These are phyloP conservation scores for Chenopodium quinoa DNA, from an alignment of 148 eudicot species.

Conservation along the genomic window DNA sequence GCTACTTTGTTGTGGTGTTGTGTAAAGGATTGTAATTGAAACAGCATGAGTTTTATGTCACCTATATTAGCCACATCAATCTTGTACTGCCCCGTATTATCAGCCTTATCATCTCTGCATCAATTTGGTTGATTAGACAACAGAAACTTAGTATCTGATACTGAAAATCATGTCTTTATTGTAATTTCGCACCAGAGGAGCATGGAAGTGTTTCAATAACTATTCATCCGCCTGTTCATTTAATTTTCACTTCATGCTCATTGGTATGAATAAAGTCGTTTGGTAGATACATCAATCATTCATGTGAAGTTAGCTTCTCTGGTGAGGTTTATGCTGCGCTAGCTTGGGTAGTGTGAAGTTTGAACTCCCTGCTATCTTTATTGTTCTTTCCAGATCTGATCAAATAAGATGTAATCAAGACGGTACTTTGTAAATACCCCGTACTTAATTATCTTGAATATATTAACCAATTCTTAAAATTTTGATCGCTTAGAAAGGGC, in stretches of 20 bases:
- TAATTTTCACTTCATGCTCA: not conserved
- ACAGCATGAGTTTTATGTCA: not conserved
- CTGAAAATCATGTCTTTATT: not conserved
- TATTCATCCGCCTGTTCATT: not conserved
- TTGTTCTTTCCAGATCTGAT: not conserved
- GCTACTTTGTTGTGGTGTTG: not conserved
- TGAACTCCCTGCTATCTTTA: not conserved
- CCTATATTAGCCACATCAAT: not conserved
- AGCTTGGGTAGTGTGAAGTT: slow-evolving; percentile 1
- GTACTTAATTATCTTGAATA: too few species aligned
- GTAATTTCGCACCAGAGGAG: too few species aligned
- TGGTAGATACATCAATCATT: not conserved
- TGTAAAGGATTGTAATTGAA: not conserved
- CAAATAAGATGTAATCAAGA: too few species aligned
- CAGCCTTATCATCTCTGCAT: not conserved
- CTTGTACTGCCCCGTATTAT: not conserved
- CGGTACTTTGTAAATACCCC: too few species aligned
- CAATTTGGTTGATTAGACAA: too few species aligned
- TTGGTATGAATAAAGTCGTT: not conserved
- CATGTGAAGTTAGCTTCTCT: slow-evolving; percentile 10
- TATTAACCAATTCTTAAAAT: too few species aligned
- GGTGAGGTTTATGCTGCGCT: not conserved
- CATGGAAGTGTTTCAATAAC: too few species aligned
- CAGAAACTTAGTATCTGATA: not conserved
- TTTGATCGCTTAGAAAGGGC: too few species aligned